phyloP scores from a whole-genome alignment of 805 yeast species.

The Yarrowia sp. region DNA sequence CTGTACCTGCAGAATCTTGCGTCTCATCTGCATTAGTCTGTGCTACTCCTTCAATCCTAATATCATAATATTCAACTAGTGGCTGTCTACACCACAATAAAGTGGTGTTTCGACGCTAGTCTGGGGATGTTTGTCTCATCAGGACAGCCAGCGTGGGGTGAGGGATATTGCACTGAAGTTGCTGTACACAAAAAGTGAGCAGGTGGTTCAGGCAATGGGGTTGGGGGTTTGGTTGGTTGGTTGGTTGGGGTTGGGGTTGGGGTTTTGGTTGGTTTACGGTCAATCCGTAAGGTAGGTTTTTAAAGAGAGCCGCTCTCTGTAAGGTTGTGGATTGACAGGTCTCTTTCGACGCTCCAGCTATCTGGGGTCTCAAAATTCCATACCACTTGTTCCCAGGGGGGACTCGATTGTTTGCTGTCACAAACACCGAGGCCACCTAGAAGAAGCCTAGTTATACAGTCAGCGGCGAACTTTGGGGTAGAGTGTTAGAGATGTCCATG shows the following conservation, averaged over 20 bases:
- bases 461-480: background rate
- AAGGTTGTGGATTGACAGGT: background rate
- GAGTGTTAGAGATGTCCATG: background rate
- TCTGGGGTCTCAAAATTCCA: background rate
- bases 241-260: background rate
- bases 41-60: background rate
- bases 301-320: conserved; percentile 4
- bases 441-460: background rate
- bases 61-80: background rate
- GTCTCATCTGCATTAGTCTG: background rate
- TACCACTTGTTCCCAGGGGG: background rate
- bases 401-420: background rate
- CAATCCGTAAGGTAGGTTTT: background rate
- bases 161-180: no score
- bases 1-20: no score
- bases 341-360: background rate
- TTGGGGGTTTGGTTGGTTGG: background rate
- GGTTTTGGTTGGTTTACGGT: background rate
- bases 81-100: conserved; percentile 5
- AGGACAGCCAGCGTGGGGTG: background rate
- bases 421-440: background rate
- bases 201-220: no score
- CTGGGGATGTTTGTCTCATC: background rate
- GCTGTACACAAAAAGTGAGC: no score
- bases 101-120: conserved; percentile 3